Percentiles rank a stretch among this genome's conserved stretches.
These are phyloP conservation scores for Fraxinus pennsylvanica DNA, from an alignment of 257 asterid species.

Conservation along the genomic window DNA sequence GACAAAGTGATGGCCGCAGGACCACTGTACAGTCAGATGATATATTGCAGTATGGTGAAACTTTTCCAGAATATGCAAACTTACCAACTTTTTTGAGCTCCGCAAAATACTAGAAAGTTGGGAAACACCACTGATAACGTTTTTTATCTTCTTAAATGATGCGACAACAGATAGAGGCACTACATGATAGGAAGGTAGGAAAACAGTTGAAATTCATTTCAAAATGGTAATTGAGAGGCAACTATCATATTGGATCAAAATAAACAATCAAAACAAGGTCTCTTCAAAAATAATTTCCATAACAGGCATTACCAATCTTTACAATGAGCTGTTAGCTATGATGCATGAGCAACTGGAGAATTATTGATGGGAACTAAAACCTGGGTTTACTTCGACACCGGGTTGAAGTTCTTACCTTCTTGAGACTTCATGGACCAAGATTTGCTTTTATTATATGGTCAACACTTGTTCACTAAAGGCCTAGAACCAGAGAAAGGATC, in stretches of 20 bases:
- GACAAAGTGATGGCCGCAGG: not conserved
- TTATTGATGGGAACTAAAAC: not conserved
- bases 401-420: not conserved
- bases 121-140: conserved; percentile 49
- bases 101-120: conserved; percentile 68
- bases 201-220: conserved; percentile 10
- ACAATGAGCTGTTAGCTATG: too few species aligned
- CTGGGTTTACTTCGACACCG: not conserved
- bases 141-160: conserved; percentile 78
- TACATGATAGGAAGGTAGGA: conserved; percentile 30
- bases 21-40: conserved; percentile 9
- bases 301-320: not conserved
- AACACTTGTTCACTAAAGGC: not conserved
- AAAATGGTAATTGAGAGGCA: not conserved
- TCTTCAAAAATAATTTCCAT: not conserved
- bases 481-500: not conserved
- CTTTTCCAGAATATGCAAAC: conserved; percentile 8
- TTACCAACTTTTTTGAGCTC: conserved; percentile 71
- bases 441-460: not conserved
- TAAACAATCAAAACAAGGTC: not conserved
- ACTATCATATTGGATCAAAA: not conserved
- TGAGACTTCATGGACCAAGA: not conserved
- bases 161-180: conserved; percentile 84
- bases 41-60: conserved; percentile 1
- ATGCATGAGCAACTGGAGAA: too few species aligned